Conservation (phyloP, 352 stramenopile genomes). For the Thraustotheca clavata region DNA sequence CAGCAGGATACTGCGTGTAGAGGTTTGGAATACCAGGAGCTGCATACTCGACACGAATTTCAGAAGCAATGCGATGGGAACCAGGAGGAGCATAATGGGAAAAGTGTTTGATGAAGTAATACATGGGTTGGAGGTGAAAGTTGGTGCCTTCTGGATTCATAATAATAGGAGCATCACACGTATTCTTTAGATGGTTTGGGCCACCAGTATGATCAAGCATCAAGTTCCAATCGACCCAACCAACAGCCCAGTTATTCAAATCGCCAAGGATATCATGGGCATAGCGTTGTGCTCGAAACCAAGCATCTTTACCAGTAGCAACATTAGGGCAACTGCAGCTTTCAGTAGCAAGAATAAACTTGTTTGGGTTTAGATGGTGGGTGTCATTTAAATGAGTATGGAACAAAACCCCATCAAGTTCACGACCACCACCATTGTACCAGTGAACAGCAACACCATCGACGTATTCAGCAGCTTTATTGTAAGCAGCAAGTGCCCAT, state of each 20-base stretch:
- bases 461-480: conserved; percentile 60
- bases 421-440: conserved; percentile 49
- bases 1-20: conserved; percentile 48
- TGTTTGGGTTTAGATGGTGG: conserved; percentile 46
- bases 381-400: conserved; percentile 68
- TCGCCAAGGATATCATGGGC: conserved; percentile 87
- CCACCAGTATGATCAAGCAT: conserved; percentile 79
- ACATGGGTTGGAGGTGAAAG: conserved; percentile 82
- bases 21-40: conserved; percentile 46
- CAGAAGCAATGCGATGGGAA: conserved; percentile 52
- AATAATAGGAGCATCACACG: conserved; percentile 64
- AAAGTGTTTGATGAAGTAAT: conserved; percentile 88
- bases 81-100: conserved; percentile 78
- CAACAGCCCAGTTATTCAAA: conserved; percentile 75
- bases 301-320: conserved; percentile 44
- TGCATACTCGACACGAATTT: conserved; percentile 38
- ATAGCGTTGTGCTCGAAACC: conserved; percentile 82
- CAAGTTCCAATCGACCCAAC: conserved; percentile 92
- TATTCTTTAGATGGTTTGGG: conserved; percentile 83
- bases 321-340: conserved; percentile 70
- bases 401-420: conserved; percentile 64
- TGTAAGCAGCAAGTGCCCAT: conserved; percentile 67
- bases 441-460: conserved; percentile 90
- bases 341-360: conserved; percentile 63
- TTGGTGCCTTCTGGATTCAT: conserved; percentile 48